These are phyloP conservation scores for Selaginella tamariscina DNA, from an alignment of 75 land plant genomes.

Conservation along the genomic window DNA sequence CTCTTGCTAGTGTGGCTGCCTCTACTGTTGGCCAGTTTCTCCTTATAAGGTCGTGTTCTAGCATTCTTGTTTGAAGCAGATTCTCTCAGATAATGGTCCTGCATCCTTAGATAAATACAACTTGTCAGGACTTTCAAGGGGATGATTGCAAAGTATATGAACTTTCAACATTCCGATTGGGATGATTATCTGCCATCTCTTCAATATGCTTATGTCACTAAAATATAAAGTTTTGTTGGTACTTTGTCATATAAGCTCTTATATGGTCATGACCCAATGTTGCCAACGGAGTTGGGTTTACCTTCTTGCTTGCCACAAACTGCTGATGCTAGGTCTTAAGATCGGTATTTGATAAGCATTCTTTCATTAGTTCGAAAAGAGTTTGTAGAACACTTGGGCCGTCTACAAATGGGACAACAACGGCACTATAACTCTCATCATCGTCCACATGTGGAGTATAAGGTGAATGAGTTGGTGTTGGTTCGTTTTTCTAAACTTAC, in stretches of 20 bases:
- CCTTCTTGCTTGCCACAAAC: not conserved
- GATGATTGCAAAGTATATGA: not conserved
- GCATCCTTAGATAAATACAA: no score
- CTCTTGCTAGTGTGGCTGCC: no score
- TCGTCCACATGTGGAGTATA: not conserved
- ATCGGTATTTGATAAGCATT: not conserved
- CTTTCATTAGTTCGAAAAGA: not conserved
- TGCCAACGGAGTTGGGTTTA: not conserved
- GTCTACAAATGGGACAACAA: not conserved
- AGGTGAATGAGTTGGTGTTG: not conserved
- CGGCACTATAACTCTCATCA: not conserved
- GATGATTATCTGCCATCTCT: no score
- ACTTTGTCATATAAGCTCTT: not conserved
- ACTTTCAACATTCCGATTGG: not conserved
- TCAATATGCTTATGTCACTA: not conserved
- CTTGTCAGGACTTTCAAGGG: not conserved
- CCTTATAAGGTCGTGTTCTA: no score
- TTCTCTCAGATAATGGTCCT: no score
- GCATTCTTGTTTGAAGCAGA: no score
- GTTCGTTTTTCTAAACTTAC: not conserved
- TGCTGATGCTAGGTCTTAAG: not conserved
- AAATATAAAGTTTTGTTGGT: not conserved
- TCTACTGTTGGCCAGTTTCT: no score
- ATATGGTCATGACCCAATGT: not conserved
- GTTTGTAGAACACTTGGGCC: not conserved